Conservation (phyloP, 768 basidiomycete species). For the Rossbeevera mucosa region DNA sequence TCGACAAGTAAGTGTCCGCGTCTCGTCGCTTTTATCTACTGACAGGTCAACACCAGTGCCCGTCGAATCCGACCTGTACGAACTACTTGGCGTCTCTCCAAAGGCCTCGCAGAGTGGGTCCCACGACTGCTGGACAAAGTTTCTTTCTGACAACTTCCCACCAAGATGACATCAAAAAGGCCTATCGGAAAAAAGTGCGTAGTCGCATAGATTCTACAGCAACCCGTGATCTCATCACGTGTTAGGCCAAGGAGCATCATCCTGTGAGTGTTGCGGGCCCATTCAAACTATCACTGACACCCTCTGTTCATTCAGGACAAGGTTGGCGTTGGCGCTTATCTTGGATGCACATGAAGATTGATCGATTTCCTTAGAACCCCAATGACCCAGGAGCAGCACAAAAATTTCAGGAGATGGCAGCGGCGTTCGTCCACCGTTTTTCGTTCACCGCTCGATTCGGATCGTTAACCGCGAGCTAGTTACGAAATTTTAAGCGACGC, state of each 20-base stretch:
- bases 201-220: slow-evolving; percentile 1
- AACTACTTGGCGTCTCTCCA: slow-evolving; percentile 70
- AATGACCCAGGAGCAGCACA: slow-evolving; percentile 80
- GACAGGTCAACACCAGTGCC: slow-evolving; percentile 46
- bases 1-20: slow-evolving; percentile 28
- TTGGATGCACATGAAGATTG: not conserved
- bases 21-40: not conserved
- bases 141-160: slow-evolving; percentile 9
- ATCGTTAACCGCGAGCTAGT: slow-evolving; percentile 34
- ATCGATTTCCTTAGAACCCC: slow-evolving; percentile 55
- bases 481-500: slow-evolving; percentile 81
- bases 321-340: slow-evolving; percentile 33
- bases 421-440: slow-evolving; percentile 57
- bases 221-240: slow-evolving; percentile 14
- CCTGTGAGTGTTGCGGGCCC: slow-evolving; percentile 50
- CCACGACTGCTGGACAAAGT: not conserved
- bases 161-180: slow-evolving; percentile 82
- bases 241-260: slow-evolving; percentile 81
- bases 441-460: slow-evolving; percentile 3
- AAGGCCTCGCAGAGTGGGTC: slow-evolving; percentile 65
- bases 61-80: slow-evolving; percentile 79
- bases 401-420: slow-evolving; percentile 85
- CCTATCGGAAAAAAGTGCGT: slow-evolving; percentile 86
- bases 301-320: slow-evolving; percentile 53
- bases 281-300: not conserved